Base-by-base conservation (phyloP, 2,329 filamentous ascomycete species). In the Clarireedia sp. region DNA sequence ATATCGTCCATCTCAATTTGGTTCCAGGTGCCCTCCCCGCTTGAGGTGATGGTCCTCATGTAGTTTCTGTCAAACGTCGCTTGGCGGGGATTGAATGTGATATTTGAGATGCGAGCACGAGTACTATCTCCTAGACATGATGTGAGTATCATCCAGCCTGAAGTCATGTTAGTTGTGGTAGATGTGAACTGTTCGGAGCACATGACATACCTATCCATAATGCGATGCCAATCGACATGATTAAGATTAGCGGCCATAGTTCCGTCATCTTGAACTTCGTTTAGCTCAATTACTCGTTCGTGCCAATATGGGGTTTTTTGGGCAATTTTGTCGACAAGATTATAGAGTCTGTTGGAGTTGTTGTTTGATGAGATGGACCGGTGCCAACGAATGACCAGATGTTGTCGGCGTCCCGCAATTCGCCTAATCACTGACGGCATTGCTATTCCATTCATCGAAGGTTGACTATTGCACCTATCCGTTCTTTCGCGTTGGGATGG, bases 1-100 rank as follows among this genome's bases (percentile, higher is more conserved):
- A 67, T 67, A 48, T 68, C 64, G 8, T 64, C 60, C 66, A 68
- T 66, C 44, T 68, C 66, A 49, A 68, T 62, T 54, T 68, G 66
- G 51, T 68, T 70, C 68, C 67, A 70, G 33, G 61, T 64, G 50
- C 66, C 67, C 38, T 68, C 65, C 40, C 61, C 67, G 56, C 56
- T 65, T 40, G 61, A 68, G 37, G 64, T 68, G 48, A 66, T 60
- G n/a, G 60, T 65, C 48, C 61, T 60, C 19, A 69, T 51, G 48
- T 68, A 68, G 43, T 67, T 68, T 29, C 60, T 57, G 41, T 68
- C 66, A 49, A 66, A 70, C 10, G 66, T 45, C 24, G 65, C 63
- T 50, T 61, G 59, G 3, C 66, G 62, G 26, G 65, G 65, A 57
- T 66, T 62, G 8, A 66, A 57, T 9, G 57, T 55, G 23, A 57